Evolutionary conservation across 2,329 filamentous ascomycete species (phyloP), one percentile per base, ranked within the genome.

Genomic region (Talaromyces sp.): DNA sequence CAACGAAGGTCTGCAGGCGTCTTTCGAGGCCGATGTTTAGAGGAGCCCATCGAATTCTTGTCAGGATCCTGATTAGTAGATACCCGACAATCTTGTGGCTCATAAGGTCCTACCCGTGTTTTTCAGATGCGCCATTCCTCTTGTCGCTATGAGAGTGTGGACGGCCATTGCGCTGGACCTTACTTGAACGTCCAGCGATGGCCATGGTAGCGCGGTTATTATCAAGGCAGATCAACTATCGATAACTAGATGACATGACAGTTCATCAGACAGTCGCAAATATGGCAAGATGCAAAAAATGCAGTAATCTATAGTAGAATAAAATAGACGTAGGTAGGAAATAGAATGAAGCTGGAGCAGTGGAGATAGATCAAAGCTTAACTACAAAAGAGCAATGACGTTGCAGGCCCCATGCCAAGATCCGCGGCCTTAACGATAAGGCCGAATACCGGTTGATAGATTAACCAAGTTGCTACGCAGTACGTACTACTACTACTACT

Each of bases 31-130:
- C 88, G 21, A 92, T 81, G 59, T 86, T 86, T 62, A 90, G 77
- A 15, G 93, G 93, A 6, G 92, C 94, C 80, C 91, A 97, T 62
- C 89, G 85, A 66, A 97, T 89, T 39, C 87, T 83, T 63, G 40
- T 33, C 21, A 19, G 13, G 13, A 15, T 5, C 1, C 17, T 45
- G 19, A 46, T 28, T 28, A 13, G 31, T 19, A 40, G 15, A 10
- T 22, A n/a, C 8, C 19, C 8, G 10, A n/a, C 13, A 22, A 0
- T 17, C 10, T 2, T 45, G 6, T 22, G 9, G 48, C n/a, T 45
- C 39, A 17, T n/a, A 17, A 21, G 9, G 31, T 2, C 58, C 46
- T 28, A 58, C 59, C 59, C 43, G 21, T 53, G 41, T 9, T 37
- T 50, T 48, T 57, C 25, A 36, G 39, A 9, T 25, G 15, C 11